Conservation (phyloP, 495 filamentous ascomycete genomes). For the Tuber aestivum region DNA sequence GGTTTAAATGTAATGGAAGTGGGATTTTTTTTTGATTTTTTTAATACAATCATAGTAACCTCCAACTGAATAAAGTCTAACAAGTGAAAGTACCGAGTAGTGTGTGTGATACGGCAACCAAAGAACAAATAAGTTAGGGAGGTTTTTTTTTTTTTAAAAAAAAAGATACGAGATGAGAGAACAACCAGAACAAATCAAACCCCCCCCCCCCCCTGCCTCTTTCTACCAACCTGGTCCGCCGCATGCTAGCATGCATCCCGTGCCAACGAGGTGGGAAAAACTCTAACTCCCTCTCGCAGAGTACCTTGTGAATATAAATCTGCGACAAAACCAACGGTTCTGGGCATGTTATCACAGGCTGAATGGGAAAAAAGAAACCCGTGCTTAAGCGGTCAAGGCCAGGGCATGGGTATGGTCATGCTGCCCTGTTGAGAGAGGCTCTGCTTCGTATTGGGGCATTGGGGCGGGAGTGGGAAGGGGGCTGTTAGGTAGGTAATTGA, state of each 20-base stretch:
- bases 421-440: background rate
- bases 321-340: background rate
- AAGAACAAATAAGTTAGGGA: background rate
- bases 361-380: background rate
- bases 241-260: background rate
- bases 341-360: background rate
- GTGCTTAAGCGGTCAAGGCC: background rate
- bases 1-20: constrained; percentile 1
- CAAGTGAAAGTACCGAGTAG: background rate
- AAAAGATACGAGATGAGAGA: background rate
- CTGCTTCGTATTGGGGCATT: background rate
- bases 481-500: background rate
- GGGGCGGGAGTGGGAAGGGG: background rate
- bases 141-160: too few relatives aligned
- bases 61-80: background rate
- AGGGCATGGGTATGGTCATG: background rate
- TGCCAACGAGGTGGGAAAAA: background rate
- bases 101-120: background rate
- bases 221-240: background rate
- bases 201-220: background rate
- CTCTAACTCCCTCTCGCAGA: background rate
- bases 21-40: background rate
- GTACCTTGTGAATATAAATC: background rate
- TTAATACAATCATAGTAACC: background rate
- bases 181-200: background rate